Base-by-base conservation (phyloP, 495 filamentous ascomycete species). In the Lasiosphaeris hirsuta region DNA sequence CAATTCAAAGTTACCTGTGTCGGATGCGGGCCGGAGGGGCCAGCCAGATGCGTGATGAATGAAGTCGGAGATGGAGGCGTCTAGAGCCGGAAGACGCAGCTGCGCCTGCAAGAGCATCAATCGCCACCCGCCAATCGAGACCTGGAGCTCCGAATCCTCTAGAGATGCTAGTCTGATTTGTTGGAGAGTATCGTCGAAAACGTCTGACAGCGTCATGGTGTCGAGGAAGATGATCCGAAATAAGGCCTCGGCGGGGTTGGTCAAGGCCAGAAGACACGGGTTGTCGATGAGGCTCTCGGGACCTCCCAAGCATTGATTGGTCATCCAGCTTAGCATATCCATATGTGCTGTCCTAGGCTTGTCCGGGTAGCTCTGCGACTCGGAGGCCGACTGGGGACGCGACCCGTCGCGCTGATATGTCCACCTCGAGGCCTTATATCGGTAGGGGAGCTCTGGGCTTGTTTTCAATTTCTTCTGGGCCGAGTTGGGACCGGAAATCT, bases 141-240 rank as follows among this genome's bases (percentile, higher is more conserved):
- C 46, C 46, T 49, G 18, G 3, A 49, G 46, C 30, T 49, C 18
- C 9, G 46, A 33, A 3, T 35, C 46, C 30, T 35, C 46, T 15
- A 33, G 23, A 3, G 46, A 49, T 5, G 23, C 18, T 19, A 33
- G 46, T 13, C 46, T 30, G 10, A 49, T 49, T 35, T 49, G 18
- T 15, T 49, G 46, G 2, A 49, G 23, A 4, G 18, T 13, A 11
- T 49, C 34, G 46, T 49, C 46, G n/a, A 49, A 30, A 4, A 49
- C 17, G 11, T 35, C 30, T 9, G 46, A 30, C 1, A 49, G 10
- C 46, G 17, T 49, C 46, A 49, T 49, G 46, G 46, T 49, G 15
- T 49, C 46, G 46, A 49, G 15, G 17, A 33, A 49, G 2, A 49
- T 35, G 46, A 49, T 35, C 10, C 46, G 46, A 35, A 49, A 49